Conservation (phyloP, 169 alveolate genomes). For the Cryptosporidium xiaoi region DNA sequence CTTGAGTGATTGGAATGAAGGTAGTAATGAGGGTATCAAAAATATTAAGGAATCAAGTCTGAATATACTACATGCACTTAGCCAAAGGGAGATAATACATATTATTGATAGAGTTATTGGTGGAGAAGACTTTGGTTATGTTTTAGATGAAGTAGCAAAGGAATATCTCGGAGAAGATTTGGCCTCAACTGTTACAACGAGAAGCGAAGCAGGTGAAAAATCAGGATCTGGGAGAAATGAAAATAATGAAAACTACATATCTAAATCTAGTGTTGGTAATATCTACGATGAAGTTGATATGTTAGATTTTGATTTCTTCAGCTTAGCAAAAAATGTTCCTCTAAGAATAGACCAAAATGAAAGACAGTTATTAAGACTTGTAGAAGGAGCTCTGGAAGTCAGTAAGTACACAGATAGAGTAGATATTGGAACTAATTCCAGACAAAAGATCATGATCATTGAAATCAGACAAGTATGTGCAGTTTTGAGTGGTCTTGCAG, state of each 20-base stretch:
- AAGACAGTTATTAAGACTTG: constrained; percentile 84
- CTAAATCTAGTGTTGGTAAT: constrained; percentile 29
- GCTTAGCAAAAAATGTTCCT: constrained; percentile 77
- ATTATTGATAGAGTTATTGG: constrained; percentile 77
- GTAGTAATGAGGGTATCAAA: constrained; percentile 54
- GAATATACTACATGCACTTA: constrained; percentile 77
- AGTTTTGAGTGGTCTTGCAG: constrained; percentile 88
- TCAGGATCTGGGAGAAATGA: constrained; percentile 69
- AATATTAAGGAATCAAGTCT: constrained; percentile 76
- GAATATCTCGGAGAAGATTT: constrained; percentile 52
- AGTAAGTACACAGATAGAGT: constrained; percentile 90
- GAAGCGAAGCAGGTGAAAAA: neutral
- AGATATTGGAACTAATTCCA: constrained; percentile 84
- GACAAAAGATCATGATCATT: constrained; percentile 81
- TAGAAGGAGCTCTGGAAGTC: constrained; percentile 90
- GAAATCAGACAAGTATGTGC: constrained; percentile 90
- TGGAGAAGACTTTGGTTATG: constrained; percentile 72
- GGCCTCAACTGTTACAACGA: constrained; percentile 20
- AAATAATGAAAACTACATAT: constrained; percentile 9
- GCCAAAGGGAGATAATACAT: constrained; percentile 77
- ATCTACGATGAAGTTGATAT: constrained; percentile 11
- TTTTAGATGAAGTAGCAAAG: constrained; percentile 38
- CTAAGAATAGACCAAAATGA: constrained; percentile 82
- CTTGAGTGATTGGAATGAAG: constrained; percentile 35
- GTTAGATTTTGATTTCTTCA: constrained; percentile 69